Conservation (phyloP, 768 basidiomycete genomes). For the Leccinum ochraceum region DNA sequence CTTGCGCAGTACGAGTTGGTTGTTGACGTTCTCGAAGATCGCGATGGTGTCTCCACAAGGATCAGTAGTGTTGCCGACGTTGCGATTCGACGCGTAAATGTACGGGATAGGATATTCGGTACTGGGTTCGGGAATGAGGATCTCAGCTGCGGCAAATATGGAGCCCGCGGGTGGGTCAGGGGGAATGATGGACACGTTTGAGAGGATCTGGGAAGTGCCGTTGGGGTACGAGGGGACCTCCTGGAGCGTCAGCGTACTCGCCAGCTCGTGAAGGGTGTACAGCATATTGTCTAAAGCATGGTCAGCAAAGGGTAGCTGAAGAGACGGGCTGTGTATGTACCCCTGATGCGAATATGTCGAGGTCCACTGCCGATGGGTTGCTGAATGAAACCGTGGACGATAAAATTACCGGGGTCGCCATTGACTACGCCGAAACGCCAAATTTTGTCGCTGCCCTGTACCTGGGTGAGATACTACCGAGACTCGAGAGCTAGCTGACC, state of each 20-base stretch:
- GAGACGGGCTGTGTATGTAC: conserved; percentile 18
- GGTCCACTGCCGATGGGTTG: conserved; percentile 63
- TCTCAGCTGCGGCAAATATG: conserved; percentile 56
- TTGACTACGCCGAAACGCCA: conserved; percentile 47
- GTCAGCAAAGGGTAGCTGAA: not conserved
- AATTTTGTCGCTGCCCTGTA: conserved; percentile 65
- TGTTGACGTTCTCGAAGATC: conserved; percentile 51
- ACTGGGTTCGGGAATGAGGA: conserved; percentile 56
- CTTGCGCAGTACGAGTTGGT: conserved; percentile 41
- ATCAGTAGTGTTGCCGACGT: conserved; percentile 48
- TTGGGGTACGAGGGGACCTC: conserved; percentile 47
- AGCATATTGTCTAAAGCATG: conserved; percentile 44
- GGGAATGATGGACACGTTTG: conserved; percentile 50
- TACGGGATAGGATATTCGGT: conserved; percentile 49
- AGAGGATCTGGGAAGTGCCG: conserved; percentile 51
- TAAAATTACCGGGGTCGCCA: conserved; percentile 44
- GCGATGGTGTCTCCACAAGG: conserved; percentile 64
- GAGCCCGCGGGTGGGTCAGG: conserved; percentile 40
- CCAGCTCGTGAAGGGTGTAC: conserved; percentile 56
- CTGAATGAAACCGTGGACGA: conserved; percentile 59
- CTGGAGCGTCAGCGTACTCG: conserved; percentile 60
- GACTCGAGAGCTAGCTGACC: conserved; percentile 36
- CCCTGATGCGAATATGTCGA: conserved; percentile 44
- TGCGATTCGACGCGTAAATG: conserved; percentile 71
- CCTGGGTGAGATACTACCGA: not conserved